Conservation (phyloP, 192 early-diverging fungal genomes). For the Entomortierella chlamydospora region DNA sequence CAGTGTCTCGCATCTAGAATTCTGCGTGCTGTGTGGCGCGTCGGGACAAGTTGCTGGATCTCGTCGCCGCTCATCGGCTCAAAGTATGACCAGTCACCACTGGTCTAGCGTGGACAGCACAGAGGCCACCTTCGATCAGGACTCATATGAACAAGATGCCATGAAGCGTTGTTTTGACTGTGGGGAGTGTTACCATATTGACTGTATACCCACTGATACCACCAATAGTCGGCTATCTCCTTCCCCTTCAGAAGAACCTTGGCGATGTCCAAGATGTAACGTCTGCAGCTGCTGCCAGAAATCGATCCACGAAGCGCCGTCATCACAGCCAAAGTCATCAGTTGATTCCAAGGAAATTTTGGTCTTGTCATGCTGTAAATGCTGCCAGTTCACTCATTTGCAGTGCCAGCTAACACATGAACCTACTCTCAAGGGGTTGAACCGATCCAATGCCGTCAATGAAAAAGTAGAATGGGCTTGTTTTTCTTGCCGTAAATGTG, state of each 20-base stretch:
- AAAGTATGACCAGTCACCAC: neutral
- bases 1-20: neutral
- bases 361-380: conserved; percentile 25
- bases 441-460: neutral
- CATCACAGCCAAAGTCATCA: neutral
- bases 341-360: neutral
- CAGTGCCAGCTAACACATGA: conserved; percentile 35
- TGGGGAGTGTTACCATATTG: conserved; percentile 60
- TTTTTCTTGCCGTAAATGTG: conserved; percentile 30
- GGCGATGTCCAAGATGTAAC: conserved; percentile 35
- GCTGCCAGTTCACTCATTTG: conserved; percentile 19
- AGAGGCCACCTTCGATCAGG: neutral
- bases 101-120: neutral
- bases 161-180: conserved; percentile 58
- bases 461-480: conserved; percentile 32
- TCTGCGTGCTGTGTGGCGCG: conserved; percentile 19
- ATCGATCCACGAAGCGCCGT: conserved; percentile 13
- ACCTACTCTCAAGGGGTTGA: conserved; percentile 16
- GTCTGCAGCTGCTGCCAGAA: conserved; percentile 19
- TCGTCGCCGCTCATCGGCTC: conserved; percentile 5
- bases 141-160: neutral
- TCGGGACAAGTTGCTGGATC: neutral
- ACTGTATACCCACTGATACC: conserved; percentile 41
- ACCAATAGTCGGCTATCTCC: neutral
- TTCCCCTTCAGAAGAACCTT: neutral